Evolutionary conservation across 1,139 yeast species (phyloP).

Genomic region (Torulaspora pretoriensis): DNA sequence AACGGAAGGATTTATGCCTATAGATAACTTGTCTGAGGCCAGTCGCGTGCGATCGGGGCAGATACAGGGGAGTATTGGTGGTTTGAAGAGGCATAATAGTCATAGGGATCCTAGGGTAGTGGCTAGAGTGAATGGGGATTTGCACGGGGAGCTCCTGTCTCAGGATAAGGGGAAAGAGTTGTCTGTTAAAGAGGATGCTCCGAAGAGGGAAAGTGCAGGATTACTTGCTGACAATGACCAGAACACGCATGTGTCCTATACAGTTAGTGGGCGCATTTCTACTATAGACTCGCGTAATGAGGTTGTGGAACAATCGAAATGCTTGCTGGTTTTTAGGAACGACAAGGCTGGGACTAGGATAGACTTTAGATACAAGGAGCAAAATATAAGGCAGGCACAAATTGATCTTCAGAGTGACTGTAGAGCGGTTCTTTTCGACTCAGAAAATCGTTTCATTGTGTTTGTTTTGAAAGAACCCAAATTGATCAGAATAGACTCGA

Average conservation of each 20-base stretch:
- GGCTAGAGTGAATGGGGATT: neutral
- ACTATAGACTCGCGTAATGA: neutral
- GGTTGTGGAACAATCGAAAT: slow-evolving; percentile 1
- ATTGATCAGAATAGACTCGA: slow-evolving; percentile 9
- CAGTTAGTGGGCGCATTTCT: neutral
- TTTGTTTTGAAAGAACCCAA: slow-evolving; percentile 11
- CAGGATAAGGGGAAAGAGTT: neutral
- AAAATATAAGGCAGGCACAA: slow-evolving; percentile 13
- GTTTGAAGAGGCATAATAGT: neutral
- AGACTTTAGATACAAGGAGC: slow-evolving; percentile 10
- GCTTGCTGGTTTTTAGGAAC: slow-evolving; percentile 12
- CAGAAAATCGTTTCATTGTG: slow-evolving; percentile 10
- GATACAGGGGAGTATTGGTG: neutral
- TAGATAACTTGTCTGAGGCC: slow-evolving; percentile 9
- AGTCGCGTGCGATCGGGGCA: neutral
- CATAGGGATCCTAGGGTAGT: slow-evolving; percentile 1
- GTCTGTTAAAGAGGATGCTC: neutral
- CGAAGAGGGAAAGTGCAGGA: neutral
- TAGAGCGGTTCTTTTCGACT: slow-evolving; percentile 13
- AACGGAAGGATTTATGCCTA: slow-evolving; percentile 14
- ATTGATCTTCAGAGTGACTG: slow-evolving; percentile 16
- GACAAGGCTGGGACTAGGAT: slow-evolving; percentile 13
- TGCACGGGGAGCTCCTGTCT: neutral
- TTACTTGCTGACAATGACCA: neutral
- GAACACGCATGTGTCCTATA: neutral